Conservation (phyloP, 768 basidiomycete genomes). For the Amanita pseudoporphyria region DNA sequence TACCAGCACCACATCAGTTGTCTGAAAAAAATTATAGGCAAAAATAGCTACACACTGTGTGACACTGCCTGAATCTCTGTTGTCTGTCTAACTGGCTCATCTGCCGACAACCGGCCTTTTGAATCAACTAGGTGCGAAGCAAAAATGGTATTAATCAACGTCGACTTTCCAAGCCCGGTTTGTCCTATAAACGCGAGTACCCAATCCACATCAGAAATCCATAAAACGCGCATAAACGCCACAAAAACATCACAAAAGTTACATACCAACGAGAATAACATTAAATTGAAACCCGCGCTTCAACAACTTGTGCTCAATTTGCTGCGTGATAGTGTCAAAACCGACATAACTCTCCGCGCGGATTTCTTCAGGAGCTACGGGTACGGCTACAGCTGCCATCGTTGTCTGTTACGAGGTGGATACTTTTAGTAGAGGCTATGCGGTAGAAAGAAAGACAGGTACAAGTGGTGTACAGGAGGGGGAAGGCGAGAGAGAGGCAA, state of each 20-base stretch:
- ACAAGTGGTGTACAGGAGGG: background rate
- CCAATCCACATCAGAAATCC: background rate
- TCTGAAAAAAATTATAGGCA: background rate
- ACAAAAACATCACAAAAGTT: background rate
- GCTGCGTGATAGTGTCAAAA: constrained; percentile 95
- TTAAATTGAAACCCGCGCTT: constrained; percentile 99
- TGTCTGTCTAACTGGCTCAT: constrained; percentile 88
- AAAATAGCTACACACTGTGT: constrained; percentile 55
- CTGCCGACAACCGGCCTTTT: constrained; percentile 83
- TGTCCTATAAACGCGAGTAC: constrained; percentile 50
- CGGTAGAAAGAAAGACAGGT: background rate
- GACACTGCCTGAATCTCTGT: constrained; percentile 95
- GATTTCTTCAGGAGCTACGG: constrained; percentile 49
- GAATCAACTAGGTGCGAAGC: constrained; percentile 97
- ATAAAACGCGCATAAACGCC: background rate
- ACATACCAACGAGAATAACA: constrained; percentile 85
- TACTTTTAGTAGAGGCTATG: background rate
- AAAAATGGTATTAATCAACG: constrained; percentile 97
- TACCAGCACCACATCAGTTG: constrained; percentile 19
- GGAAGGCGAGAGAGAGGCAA: background rate
- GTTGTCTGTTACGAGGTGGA: background rate
- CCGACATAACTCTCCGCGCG: constrained; percentile 91
- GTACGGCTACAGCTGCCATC: constrained; percentile 5
- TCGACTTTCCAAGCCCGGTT: constrained; percentile 97
- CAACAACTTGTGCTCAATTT: constrained; percentile 98